Evolutionary conservation across 352 stramenopile species (phyloP).

Genomic region (Aphanomyces invadans): DNA sequence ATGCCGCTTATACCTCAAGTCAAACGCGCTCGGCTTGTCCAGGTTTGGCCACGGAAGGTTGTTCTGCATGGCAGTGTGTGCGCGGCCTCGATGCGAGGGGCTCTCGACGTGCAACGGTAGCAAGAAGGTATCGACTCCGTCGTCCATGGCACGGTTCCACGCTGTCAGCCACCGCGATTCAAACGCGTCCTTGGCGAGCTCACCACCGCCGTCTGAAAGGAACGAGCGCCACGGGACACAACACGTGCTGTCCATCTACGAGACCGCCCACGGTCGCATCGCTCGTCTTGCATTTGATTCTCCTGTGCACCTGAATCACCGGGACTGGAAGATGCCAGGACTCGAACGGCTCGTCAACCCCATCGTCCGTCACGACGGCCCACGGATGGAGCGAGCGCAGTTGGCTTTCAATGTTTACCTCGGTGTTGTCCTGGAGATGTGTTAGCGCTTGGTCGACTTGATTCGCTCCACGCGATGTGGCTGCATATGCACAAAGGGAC

Average conservation of each 20-base stretch:
- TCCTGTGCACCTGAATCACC: background rate
- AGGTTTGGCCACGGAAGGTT: background rate
- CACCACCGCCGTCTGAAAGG: background rate
- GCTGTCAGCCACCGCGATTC: background rate
- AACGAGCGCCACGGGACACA: slow-evolving; percentile 3
- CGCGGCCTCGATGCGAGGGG: no score
- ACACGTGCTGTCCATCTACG: slow-evolving; percentile 12
- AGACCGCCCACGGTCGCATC: background rate
- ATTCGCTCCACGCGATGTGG: no score
- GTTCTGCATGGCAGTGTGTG: background rate
- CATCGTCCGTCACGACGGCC: slow-evolving; percentile 8
- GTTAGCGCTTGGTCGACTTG: no score
- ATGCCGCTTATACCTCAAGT: slow-evolving; percentile 14
- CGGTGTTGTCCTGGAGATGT: no score
- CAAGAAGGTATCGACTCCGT: background rate
- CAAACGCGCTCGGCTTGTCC: background rate
- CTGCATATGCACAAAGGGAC: no score
- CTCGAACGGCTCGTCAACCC: no score
- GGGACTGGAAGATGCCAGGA: no score
- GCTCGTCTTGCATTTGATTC: background rate
- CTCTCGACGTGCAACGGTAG: no score
- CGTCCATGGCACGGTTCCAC: background rate
- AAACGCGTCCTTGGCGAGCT: background rate
- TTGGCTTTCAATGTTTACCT: background rate
- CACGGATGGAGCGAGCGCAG: background rate